Percentiles rank a stretch among this genome's conserved stretches.
These are phyloP conservation scores for Yamadazyma epiphylla DNA, from an alignment of 1,139 yeast genomes.

Conservation along the genomic window DNA sequence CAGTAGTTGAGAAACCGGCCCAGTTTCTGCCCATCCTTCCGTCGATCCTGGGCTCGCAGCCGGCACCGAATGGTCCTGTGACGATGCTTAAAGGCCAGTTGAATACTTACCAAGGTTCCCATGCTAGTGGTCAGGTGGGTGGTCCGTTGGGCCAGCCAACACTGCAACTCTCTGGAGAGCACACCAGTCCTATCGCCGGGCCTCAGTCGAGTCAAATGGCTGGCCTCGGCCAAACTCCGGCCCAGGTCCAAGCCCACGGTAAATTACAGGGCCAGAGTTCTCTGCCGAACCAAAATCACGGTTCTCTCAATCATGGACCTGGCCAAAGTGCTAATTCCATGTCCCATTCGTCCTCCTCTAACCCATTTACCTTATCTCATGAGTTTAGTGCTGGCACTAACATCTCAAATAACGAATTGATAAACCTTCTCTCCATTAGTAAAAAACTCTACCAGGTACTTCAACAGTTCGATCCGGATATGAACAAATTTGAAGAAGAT, in stretches of 20 bases:
- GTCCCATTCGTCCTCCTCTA: background rate
- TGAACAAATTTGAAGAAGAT: slow-evolving; percentile 11
- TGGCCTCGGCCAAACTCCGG: too few relatives aligned
- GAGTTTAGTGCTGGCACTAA: too few relatives aligned
- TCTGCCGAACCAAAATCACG: too few relatives aligned
- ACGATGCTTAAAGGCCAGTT: too few relatives aligned
- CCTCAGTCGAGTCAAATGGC: too few relatives aligned
- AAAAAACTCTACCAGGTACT: slow-evolving; percentile 24
- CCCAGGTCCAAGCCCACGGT: too few relatives aligned
- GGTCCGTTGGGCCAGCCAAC: background rate
- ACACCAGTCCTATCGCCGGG: background rate
- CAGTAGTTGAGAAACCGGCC: too few relatives aligned
- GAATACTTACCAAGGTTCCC: background rate
- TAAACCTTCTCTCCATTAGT: slow-evolving; percentile 33
- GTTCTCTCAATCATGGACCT: background rate
- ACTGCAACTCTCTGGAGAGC: background rate
- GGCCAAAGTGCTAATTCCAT: background rate
- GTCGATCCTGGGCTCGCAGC: too few relatives aligned
- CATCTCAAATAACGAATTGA: slow-evolving; percentile 20
- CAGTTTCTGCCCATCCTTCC: too few relatives aligned
- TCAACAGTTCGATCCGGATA: slow-evolving; percentile 14
- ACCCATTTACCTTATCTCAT: slow-evolving; percentile 1
- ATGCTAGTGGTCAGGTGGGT: background rate
- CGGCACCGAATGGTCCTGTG: too few relatives aligned
- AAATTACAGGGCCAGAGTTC: too few relatives aligned